Evolutionary conservation across 305 asterid genomes (phyloP).

Genomic region (Rubia peregrina): DNA sequence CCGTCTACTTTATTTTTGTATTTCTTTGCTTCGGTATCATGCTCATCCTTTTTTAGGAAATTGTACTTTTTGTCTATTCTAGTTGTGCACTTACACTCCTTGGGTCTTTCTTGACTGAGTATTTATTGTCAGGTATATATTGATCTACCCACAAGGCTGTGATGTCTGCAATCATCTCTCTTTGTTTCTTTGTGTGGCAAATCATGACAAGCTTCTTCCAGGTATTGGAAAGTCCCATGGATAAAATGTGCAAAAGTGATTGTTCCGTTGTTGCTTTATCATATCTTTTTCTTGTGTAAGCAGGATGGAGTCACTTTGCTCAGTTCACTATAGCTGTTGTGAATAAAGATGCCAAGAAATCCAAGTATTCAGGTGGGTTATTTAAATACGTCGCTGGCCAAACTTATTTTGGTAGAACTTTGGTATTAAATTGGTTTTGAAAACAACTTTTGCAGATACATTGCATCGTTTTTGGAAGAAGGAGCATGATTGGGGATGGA

Average conservation of each 20-base stretch:
- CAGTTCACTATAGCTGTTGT: conserved; percentile 95
- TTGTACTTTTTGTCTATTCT: not conserved
- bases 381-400: not conserved
- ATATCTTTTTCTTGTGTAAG: conserved; percentile 12
- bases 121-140: conserved; percentile 68
- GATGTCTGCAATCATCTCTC: conserved; percentile 98
- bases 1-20: not conserved
- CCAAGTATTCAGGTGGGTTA: conserved; percentile 81
- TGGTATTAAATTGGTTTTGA: not conserved
- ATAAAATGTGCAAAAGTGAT: not conserved
- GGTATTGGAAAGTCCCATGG: conserved; percentile 33
- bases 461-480: conserved; percentile 94
- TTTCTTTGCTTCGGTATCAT: not conserved
- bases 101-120: conserved; percentile 11
- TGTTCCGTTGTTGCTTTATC: conserved; percentile 10
- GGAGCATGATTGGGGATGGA: conserved; percentile 99
- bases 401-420: conserved; percentile 6
- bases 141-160: conserved; percentile 97
- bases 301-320: conserved; percentile 99
- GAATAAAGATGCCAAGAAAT: conserved; percentile 91
- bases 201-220: conserved; percentile 98
- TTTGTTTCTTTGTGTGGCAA: conserved; percentile 92
- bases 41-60: not conserved
- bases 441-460: conserved; percentile 53
- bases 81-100: not conserved